Base-by-base conservation (phyloP, 805 yeast species). In the Saccharomycopsis malanga region DNA sequence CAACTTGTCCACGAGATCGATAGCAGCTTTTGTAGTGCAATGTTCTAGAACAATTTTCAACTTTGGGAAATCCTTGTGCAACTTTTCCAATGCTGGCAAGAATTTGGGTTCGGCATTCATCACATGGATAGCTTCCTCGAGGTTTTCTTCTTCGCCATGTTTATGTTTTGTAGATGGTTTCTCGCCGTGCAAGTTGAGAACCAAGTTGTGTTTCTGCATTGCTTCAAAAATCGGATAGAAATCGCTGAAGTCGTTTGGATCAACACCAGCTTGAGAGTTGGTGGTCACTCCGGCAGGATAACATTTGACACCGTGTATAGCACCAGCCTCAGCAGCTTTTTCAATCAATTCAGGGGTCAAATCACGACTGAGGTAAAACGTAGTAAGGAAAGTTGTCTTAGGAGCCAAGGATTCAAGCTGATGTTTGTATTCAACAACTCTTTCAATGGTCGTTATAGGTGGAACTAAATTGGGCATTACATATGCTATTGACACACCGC, bases 201-300 rank as follows among this genome's bases (percentile, higher is more conserved):
- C 83, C 61, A 93, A 65, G 43, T 76, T 74, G 53, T 85, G 76
- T 53, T 77, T 73, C 65, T 91, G 83, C 91, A 93, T 82, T 12
- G 87, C 95, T 59, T 83, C 73, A 61, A 93, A 93, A 7, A 93
- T 73, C 3, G 96, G 95, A 62, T 88, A 93, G 58, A 89, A 93
- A 4, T 74, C 79, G 41, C 83, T 76, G 65, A 93, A 93, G 59
- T 91, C 95, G 57, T 88, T 87, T 21, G 94, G 94, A 62, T 85
- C 93, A 21, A 93, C 96, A 43, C 98, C 98, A 2, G 82, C 85
- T 42, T 76, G 65, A 7, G 96, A 87, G 68, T 93, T 93, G 34
- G 99, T 93, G n/a, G 99, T 93, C 27, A 93, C 99, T 39, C 99
- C 99, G 1, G 98, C 97, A 36, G 99, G 99, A 63, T 93, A 93